Conservation (phyloP, 257 asterid species). For the Lycium ferocissimum region DNA sequence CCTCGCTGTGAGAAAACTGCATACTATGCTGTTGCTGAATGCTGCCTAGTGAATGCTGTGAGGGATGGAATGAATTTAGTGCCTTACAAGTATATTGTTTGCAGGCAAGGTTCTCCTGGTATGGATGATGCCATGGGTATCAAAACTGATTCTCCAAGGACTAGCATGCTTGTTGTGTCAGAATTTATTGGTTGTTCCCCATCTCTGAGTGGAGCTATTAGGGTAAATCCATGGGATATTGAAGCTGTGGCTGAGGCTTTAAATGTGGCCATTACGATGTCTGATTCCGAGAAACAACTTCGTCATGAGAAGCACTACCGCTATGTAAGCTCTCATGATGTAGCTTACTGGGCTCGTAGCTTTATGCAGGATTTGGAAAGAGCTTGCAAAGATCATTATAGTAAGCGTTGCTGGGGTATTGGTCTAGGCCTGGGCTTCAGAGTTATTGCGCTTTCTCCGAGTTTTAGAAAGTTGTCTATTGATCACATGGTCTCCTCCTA, state of each 20-base stretch:
- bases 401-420: conserved; percentile 88
- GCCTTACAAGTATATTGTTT: conserved; percentile 82
- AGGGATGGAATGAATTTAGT: conserved; percentile 98
- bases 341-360: conserved; percentile 92
- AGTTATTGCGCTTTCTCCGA: conserved; percentile 85
- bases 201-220: conserved; percentile 86
- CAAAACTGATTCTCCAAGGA: conserved; percentile 55
- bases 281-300: conserved; percentile 72
- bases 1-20: conserved; percentile 86
- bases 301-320: conserved; percentile 93
- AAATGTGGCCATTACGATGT: conserved; percentile 61
- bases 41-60: conserved; percentile 93
- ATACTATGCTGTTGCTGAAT: conserved; percentile 86
- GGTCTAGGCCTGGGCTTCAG: conserved; percentile 87
- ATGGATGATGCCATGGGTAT: conserved; percentile 58
- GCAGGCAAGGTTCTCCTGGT: conserved; percentile 79
- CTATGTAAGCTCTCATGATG: conserved; percentile 84
- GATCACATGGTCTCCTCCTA: conserved; percentile 75
- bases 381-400: conserved; percentile 81
- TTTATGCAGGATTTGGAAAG: conserved; percentile 86
- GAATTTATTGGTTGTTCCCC: conserved; percentile 96
- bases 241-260: conserved; percentile 91
- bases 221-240: conserved; percentile 95
- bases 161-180: conserved; percentile 89
- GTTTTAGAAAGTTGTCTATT: conserved; percentile 73